Percentiles rank a stretch among this genome's conserved stretches.
Evolutionary conservation across 495 filamentous ascomycete genomes (phyloP).

Genomic region (Astrocystis sublimbata): DNA sequence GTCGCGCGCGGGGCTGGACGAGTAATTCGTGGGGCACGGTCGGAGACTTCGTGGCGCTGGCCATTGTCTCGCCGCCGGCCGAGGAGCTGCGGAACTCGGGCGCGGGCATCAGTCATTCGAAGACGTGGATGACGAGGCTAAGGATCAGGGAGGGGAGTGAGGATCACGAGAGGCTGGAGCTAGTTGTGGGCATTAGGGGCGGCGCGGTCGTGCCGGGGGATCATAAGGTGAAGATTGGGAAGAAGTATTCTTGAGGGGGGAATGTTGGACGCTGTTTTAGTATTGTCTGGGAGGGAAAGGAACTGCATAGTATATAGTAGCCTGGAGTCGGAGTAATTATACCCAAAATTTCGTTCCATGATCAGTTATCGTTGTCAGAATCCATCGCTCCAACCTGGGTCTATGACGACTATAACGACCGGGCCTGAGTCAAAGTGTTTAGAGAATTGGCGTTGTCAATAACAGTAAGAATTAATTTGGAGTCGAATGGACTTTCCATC

Average conservation of each 20-base stretch:
- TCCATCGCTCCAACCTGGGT: too few relatives aligned
- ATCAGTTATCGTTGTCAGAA: too few relatives aligned
- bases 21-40: conserved; percentile 13
- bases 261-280: too few relatives aligned
- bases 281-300: too few relatives aligned
- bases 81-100: conserved; percentile 8
- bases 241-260: background rate
- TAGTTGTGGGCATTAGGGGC: background rate
- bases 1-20: background rate
- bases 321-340: too few relatives aligned
- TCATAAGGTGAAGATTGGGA: background rate
- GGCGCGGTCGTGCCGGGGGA: background rate
- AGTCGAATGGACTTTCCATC: too few relatives aligned
- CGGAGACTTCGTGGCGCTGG: conserved; percentile 12
- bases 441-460: too few relatives aligned
- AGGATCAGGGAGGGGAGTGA: background rate
- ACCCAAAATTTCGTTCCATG: too few relatives aligned
- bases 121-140: background rate
- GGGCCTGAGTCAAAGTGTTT: too few relatives aligned
- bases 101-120: background rate
- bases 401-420: too few relatives aligned
- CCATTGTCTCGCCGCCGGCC: conserved; percentile 2
- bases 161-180: background rate
- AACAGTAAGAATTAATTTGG: too few relatives aligned
- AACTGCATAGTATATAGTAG: too few relatives aligned